Evolutionary conservation across 1,139 yeast species (phyloP).

Genomic region (Candida glucosophila): DNA sequence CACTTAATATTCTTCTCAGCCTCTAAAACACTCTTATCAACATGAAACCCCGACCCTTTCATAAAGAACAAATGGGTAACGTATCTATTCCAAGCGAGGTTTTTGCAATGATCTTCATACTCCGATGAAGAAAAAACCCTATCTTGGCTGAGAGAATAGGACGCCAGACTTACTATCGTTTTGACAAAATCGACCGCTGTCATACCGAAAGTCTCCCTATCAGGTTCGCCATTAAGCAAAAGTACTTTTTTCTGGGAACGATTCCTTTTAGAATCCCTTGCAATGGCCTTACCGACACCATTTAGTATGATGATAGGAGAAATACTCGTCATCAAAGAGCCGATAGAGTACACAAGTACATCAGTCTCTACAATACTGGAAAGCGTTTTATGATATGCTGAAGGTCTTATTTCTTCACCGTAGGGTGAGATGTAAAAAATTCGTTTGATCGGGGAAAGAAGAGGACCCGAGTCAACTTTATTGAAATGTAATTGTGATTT

Average conservation of each 20-base stretch:
- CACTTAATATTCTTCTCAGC: conserved; percentile 35
- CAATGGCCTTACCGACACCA: conserved; percentile 60
- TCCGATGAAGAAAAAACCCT: conserved; percentile 4
- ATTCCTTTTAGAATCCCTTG: conserved; percentile 22
- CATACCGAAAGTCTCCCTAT: conserved; percentile 70
- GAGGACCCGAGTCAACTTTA: conserved; percentile 47
- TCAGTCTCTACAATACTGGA: conserved; percentile 44
- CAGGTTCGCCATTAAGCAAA: conserved; percentile 62
- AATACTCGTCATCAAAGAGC: conserved; percentile 81
- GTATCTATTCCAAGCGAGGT: conserved; percentile 31
- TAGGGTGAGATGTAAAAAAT: conserved; percentile 80
- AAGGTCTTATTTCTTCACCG: conserved; percentile 80
- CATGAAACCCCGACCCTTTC: conserved; percentile 35
- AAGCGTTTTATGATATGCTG: conserved; percentile 59
- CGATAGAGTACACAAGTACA: conserved; percentile 68
- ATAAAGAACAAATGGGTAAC: conserved; percentile 53
- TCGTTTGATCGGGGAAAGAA: conserved; percentile 67
- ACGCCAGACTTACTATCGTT: conserved; percentile 43
- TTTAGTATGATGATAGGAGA: conserved; percentile 67
- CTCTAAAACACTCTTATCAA: conserved; percentile 32
- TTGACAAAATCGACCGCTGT: conserved; percentile 50
- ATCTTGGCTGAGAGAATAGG: conserved; percentile 22
- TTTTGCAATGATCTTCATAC: conserved; percentile 5
- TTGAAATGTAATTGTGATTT: conserved; percentile 68
- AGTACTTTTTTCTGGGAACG: conserved; percentile 33